Evolutionary conservation across 495 filamentous ascomycete genomes (phyloP), one percentile per base, ranked within the genome.

Genomic region (Elaphomyces granulatus): DNA sequence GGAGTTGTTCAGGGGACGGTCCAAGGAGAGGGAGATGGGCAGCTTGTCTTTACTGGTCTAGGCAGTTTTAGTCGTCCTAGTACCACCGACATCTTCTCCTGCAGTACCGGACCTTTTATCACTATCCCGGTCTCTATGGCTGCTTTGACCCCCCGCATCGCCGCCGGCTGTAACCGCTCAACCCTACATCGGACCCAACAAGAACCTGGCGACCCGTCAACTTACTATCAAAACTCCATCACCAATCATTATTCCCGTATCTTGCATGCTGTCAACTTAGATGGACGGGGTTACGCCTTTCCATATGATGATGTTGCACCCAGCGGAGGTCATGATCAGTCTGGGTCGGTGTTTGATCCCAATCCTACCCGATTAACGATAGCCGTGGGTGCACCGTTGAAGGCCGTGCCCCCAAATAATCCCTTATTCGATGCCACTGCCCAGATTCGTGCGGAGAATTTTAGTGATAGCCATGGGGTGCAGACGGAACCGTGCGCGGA

Each of bases 261-360:
- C 40, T 52, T 70, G 9, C 66, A 70, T 56, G 31, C 59, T 41
- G 47, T 58, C 43, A 58, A 66, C 46, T 20, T 52, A 10, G 57
- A 64, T 46, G 52, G 54, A 8, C 47, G 51, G 21, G 66, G 65
- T 1, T 70, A 70, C 32, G 59, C 66, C 7, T 70, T 70, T 45
- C 44, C 66, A 1, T 70, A 64, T 45, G 66, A 70, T 34, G 66
- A 70, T 43, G 66, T 69, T 34, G 62, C 60, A 42, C 60, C 64
- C 12, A 38, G 45, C 12, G 56, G 52, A 18, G 40, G 15, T 15
- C 19, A 34, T n/a, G 37, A 51, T 46, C 58, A 63, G 45, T 50
- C 55, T 8, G 62, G 62, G 14, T 52, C 50, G 14, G 58, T 67
- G 3, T 33, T 56, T 2, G 54, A 55, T 16, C n/a, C 30, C 0